Evolutionary conservation across 2,329 filamentous ascomycete species (phyloP), one percentile per base, ranked within the genome.

Genomic region (Curvularia sp.): DNA sequence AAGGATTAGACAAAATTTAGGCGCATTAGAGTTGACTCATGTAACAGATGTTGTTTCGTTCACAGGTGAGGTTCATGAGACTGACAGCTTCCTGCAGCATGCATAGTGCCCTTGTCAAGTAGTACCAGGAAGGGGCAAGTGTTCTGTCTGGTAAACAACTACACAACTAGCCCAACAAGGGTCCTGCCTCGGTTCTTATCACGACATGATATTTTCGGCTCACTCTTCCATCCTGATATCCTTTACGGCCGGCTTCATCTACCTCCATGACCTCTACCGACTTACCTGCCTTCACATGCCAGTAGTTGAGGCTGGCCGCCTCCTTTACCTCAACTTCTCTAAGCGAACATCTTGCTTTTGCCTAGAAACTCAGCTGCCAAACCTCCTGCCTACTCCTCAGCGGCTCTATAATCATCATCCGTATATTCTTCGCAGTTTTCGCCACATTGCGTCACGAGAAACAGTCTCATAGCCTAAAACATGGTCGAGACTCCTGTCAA

Each of bases 221-320:
- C 60, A 63, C 62, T 47, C 47, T 60, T 58, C 22, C 52, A 33
- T 31, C n/a, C 28, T 18, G 18, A 18, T 51, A 49, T 46, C 43
- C 57, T 30, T 28, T 49, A 56, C 57, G 53, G 48, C 61, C 63
- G 63, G 65, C 58, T 66, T 68, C 60, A 22, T 48, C 48, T 44
- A 38, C 31, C 15, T 47, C 18, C 35, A 49, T 35, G 13, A 31
- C 13, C 33, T 46, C 31, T 28, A 1, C 26, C 47, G 12, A 35
- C 20, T 35, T 57, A 38, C 53, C 46, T 50, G 53, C 22, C 22
- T n/a, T 20, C 41, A 12, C 10, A 26, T 49, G 47, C 53, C 35
- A 50, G 50, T 26, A 48, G 44, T 24, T 15, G 61, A 64, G 57
- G 63, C 63, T 67, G 65, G 60, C 57, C 52, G 55, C 50, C 20